phyloP scores from a whole-genome alignment of 345 rosid species.

The Ceriops tagal region DNA sequence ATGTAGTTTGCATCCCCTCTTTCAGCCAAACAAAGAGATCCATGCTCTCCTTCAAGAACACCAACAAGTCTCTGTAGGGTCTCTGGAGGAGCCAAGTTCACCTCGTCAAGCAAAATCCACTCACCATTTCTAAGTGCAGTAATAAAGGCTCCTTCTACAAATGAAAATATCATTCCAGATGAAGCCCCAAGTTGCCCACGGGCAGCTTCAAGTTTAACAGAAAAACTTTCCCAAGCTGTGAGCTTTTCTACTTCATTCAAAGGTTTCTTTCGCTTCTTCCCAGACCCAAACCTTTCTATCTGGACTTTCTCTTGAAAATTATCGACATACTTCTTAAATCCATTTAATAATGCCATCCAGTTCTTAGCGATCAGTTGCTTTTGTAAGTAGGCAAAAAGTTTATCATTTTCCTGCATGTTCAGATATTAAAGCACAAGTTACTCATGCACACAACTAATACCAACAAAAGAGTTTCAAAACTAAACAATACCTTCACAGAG shows the following conservation, averaged over 20 bases:
- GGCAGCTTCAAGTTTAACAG: constrained; percentile 50
- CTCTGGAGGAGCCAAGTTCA: constrained; percentile 94
- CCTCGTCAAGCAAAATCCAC: constrained; percentile 97
- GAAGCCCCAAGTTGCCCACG: constrained; percentile 51
- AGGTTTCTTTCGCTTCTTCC: constrained; percentile 68
- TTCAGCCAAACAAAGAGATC: constrained; percentile 93
- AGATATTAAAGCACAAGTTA: constrained; percentile 25
- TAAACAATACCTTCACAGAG: constrained; percentile 44
- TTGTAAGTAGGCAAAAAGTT: constrained; percentile 40
- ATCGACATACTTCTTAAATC: constrained; percentile 43
- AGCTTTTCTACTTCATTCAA: constrained; percentile 38
- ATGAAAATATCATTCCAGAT: constrained; percentile 82
- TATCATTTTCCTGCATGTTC: constrained; percentile 46
- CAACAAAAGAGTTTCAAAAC: neutral
- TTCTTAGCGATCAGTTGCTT: constrained; percentile 42
- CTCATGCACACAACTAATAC: constrained; percentile 11
- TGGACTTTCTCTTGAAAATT: constrained; percentile 20
- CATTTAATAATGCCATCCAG: constrained; percentile 53
- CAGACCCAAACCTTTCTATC: constrained; percentile 30
- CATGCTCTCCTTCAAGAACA: constrained; percentile 87
- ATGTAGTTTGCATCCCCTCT: constrained; percentile 75
- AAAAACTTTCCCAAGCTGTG: constrained; percentile 51
- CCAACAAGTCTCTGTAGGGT: constrained; percentile 82
- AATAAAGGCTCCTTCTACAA: constrained; percentile 95
- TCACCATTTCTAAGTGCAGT: constrained; percentile 82